These are phyloP conservation scores for Lactarius akahatsu DNA, from an alignment of 768 basidiomycete genomes.

Conservation along the genomic window DNA sequence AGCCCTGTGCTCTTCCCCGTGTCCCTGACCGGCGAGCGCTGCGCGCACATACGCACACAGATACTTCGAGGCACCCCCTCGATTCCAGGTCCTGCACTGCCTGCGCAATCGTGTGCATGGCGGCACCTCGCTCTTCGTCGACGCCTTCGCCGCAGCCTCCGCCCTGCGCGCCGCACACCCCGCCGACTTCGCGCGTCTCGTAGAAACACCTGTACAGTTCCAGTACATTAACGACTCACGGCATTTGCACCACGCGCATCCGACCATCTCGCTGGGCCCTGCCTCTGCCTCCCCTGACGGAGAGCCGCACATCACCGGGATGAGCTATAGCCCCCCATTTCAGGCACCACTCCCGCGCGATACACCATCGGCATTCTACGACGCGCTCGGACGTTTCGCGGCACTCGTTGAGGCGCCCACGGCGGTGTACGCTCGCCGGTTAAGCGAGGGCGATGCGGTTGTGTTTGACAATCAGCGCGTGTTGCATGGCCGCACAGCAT, in stretches of 20 bases:
- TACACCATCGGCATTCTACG: constrained; percentile 58
- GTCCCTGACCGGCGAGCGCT: not conserved
- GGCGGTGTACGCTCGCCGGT: constrained; percentile 58
- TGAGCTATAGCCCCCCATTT: constrained; percentile 96
- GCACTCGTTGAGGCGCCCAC: constrained; percentile 51
- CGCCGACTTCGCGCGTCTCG: constrained; percentile 56
- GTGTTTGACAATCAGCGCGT: constrained; percentile 92
- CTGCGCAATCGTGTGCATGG: constrained; percentile 81
- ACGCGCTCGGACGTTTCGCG: constrained; percentile 62
- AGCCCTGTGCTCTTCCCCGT: not conserved
- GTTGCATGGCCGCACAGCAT: constrained; percentile 83
- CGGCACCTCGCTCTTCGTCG: constrained; percentile 84
- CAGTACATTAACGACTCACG: constrained; percentile 92
- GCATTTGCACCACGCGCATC: constrained; percentile 69
- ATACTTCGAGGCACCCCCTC: constrained; percentile 88
- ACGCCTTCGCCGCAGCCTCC: constrained; percentile 66
- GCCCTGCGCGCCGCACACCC: constrained; percentile 49
- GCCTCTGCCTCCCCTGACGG: constrained; percentile 5
- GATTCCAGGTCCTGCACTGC: constrained; percentile 91
- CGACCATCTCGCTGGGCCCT: constrained; percentile 65
- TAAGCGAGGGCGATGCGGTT: constrained; percentile 82
- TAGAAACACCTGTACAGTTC: constrained; percentile 69
- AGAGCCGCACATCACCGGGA: constrained; percentile 47
- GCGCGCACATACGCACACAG: constrained; percentile 40
- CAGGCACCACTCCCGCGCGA: constrained; percentile 70